Evolutionary conservation across 768 basidiomycete genomes (phyloP), one percentile per base, ranked within the genome.

Genomic region (Neoboletus brunneissimus): DNA sequence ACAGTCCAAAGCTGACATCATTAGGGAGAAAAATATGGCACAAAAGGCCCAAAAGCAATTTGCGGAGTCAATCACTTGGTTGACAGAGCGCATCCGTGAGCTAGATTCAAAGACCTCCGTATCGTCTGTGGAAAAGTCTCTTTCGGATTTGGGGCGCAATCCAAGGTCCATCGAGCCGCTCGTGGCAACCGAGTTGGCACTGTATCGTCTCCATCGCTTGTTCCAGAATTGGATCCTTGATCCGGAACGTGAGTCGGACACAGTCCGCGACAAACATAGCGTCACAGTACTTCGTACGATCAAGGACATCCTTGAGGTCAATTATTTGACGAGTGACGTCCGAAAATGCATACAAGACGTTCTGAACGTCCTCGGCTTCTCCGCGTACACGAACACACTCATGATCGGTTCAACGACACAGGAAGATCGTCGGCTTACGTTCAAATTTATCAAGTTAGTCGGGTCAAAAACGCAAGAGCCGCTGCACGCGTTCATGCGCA

Each of bases 361-460:
- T 5, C 69, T 86, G 10, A 60, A 48, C 4, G 70, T 73, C 5
- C 70, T 87, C 5, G 85, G 87, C 6, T 79, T 87, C 57, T 61
- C 68, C 1, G 67, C 72, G 32, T 79, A 78, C 56, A 51, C 73
- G 3, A 32, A 69, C 5, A n/a, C 44, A 3, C 57, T 78, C 34
- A 55, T 7, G 0, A 37, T 54, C 29, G 15, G 53, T 38, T 29
- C 57, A 2, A 48, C 64, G 7, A 51, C 53, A 7, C 54, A 53
- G n/a, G 60, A 64, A 15, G 68, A 76, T 54, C 62, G 61, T 38
- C 58, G 60, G 8, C 67, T 83, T 16, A 63, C 68, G 20, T 87
- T 89, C 71, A 73, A 77, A 54, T 84, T 85, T 61, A 65, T 79
- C 41, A 83, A 86, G 56, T 68, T 88, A n/a, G 55, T 82, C 55